Evolutionary conservation across 2,329 filamentous ascomycete genomes (phyloP).

Genomic region (Talaromyces sp.): DNA sequence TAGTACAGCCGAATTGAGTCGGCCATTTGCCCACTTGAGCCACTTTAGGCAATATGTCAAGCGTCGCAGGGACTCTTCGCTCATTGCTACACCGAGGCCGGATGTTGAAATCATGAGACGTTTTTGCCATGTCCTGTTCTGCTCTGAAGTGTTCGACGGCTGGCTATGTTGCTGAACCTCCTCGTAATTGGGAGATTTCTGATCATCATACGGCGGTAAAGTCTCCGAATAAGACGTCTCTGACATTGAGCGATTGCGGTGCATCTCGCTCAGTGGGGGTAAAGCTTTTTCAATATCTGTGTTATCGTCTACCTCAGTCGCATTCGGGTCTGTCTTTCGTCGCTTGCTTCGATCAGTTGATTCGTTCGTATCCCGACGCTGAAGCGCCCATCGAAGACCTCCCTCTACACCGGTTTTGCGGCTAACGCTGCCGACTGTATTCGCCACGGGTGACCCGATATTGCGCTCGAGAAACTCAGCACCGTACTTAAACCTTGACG

Average conservation of each 20-base stretch:
- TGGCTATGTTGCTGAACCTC: conserved; percentile 43
- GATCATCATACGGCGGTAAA: conserved; percentile 79
- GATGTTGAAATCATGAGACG: conserved; percentile 86
- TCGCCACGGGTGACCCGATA: conserved; percentile 75
- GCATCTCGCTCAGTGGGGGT: conserved; percentile 20
- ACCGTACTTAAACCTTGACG: conserved; percentile 80
- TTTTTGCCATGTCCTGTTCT: conserved; percentile 65
- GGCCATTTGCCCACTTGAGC: conserved; percentile 76
- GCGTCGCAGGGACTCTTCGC: conserved; percentile 77
- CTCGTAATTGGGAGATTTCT: conserved; percentile 70
- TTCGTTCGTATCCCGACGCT: conserved; percentile 37
- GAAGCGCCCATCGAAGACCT: conserved; percentile 77
- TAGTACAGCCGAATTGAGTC: conserved; percentile 70
- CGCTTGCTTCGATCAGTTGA: conserved; percentile 40
- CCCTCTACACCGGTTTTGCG: conserved; percentile 84
- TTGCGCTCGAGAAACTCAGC: conserved; percentile 89
- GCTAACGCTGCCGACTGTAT: conserved; percentile 78
- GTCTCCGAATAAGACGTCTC: conserved; percentile 68
- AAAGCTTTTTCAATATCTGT: conserved; percentile 49
- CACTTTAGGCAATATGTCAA: conserved; percentile 80
- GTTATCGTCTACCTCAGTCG: conserved; percentile 31
- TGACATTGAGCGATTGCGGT: conserved; percentile 54
- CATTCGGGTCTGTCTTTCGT: conserved; percentile 38
- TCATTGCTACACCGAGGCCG: conserved; percentile 86
- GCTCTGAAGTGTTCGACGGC: conserved; percentile 23